Evolutionary conservation across 192 early-diverging fungal species (phyloP), one percentile per base, ranked within the genome.

Genomic region (Allomyces arbusculus): DNA sequence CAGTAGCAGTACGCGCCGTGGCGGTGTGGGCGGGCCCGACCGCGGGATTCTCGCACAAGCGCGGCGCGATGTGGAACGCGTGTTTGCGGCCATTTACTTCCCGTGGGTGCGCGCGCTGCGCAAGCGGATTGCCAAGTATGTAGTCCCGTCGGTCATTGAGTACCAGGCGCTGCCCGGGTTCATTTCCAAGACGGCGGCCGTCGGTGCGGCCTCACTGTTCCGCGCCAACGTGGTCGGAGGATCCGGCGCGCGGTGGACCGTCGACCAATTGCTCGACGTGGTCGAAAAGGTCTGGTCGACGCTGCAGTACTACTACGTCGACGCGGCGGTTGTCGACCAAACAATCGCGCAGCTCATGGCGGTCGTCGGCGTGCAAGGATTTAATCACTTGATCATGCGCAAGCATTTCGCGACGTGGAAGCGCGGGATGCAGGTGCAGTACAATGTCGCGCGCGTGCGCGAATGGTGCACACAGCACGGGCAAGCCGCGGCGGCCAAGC

Each of bases 361-460:
- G 67, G 84, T 95, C 23, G 87, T 96, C 69, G 94, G 96, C 62
- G 89, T 93, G 3, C 85, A 86, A 1, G 88, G 91, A 0, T 97
- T 97, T 71, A 99, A 99, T 80, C 91, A 97, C 76, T 75, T 99
- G 66, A 82, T 99, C 67, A 96, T 95, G 88, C 83, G 96, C 61
- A 89, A 92, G 65, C 95, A 95, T 80, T 99, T 96, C 69, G 95
- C 91, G 79, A 95, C 96, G 26, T 97, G 94, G 92, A 97, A 99
- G 76, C 87, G 96, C 70, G 92, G 92, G 74, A 92, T 95, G 82
- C 96, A 99, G 82, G 93, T 99, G 69, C 94, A 97, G 78, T 99
- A 95, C 79, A 99, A 99, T 68, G 86, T 97, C 62, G 89, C 91
- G 4, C 83, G 93, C n/a, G 83, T 99, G 67, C 91, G 96, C 75